phyloP scores from a whole-genome alignment of 176 grass and related monocot species.

The Aegilops speltoides region DNA sequence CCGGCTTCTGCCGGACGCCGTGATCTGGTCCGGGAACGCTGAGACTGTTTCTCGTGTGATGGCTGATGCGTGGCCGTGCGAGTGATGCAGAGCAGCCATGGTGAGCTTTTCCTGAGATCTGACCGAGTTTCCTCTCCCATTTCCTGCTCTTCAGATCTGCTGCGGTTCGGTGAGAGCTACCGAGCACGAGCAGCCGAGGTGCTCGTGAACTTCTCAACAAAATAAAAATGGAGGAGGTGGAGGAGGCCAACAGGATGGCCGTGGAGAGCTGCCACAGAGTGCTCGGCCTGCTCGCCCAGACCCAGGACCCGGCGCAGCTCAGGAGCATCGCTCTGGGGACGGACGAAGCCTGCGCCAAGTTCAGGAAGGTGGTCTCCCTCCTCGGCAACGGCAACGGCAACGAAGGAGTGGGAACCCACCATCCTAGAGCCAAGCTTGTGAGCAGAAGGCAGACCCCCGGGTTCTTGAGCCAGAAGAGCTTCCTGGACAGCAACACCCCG shows the following conservation, averaged over 20 bases:
- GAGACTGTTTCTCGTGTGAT: not conserved
- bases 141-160: conserved; percentile 43
- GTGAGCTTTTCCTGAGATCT: conserved; percentile 30
- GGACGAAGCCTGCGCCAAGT: conserved; percentile 62
- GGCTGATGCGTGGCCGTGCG: not conserved
- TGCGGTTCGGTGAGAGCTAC: not conserved
- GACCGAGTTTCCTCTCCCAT: conserved; percentile 11
- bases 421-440: conserved; percentile 58
- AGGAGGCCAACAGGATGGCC: conserved; percentile 71
- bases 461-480: conserved; percentile 46
- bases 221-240: conserved; percentile 57
- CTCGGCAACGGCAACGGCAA: conserved; percentile 28
- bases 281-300: conserved; percentile 54
- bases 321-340: conserved; percentile 53
- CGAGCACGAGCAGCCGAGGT: not conserved
- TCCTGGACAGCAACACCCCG: conserved; percentile 30
- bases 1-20: conserved; percentile 10
- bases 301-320: conserved; percentile 49
- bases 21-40: conserved; percentile 28
- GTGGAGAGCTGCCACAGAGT: conserved; percentile 80
- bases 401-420: conserved; percentile 28
- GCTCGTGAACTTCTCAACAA: no score
- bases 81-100: not conserved
- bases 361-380: conserved; percentile 74
- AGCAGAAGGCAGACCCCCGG: conserved; percentile 30